Evolutionary conservation across 148 eudicot species (phyloP).

Genomic region (Silene uniflora): DNA sequence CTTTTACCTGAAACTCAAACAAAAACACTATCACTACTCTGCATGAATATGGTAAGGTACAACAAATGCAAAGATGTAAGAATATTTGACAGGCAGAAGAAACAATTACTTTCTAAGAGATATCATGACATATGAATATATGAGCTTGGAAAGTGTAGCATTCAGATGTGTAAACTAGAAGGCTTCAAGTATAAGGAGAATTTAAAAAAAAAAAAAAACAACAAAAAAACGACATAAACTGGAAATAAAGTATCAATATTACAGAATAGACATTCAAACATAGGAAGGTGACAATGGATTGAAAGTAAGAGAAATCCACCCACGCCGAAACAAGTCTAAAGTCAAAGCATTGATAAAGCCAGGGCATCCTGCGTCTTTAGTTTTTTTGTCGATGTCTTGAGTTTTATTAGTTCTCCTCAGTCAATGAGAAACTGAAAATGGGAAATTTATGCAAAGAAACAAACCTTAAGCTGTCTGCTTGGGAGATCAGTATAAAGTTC

Average conservation of each 20-base stretch:
- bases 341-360: background rate
- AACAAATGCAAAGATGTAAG: background rate
- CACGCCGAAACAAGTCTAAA: background rate
- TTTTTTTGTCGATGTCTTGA: background rate
- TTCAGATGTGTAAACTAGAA: background rate
- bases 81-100: background rate
- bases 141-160: background rate
- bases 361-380: background rate
- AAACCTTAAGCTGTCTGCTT: slow-evolving; percentile 91
- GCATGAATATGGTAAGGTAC: background rate
- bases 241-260: background rate
- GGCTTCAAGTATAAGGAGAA: background rate
- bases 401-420: background rate
- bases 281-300: background rate
- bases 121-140: background rate
- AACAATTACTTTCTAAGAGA: background rate
- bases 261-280: background rate
- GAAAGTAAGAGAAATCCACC: background rate
- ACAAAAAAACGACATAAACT: background rate
- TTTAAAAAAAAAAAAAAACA: too few relatives aligned
- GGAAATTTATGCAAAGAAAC: background rate
- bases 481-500: slow-evolving; percentile 82
- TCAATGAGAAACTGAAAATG: background rate
- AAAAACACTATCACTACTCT: background rate
- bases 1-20: slow-evolving; percentile 64